These are phyloP conservation scores for Linnemannia exigua DNA, from an alignment of 192 early-diverging fungal species.

Conservation along the genomic window DNA sequence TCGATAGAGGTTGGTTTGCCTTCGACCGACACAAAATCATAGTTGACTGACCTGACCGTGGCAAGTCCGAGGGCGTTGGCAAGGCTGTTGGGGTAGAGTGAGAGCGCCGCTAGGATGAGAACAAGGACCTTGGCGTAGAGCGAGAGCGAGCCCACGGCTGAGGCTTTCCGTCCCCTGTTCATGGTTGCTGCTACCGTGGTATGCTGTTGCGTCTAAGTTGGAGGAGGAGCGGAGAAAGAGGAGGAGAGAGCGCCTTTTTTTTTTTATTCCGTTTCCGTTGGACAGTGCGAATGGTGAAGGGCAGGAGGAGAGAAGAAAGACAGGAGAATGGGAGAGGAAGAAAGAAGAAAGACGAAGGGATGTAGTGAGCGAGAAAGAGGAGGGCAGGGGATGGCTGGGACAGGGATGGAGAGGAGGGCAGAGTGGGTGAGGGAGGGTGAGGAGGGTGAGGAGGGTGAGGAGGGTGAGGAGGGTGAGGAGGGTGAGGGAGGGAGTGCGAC, in stretches of 20 bases:
- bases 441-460: not conserved
- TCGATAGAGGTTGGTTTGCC: conserved; percentile 4
- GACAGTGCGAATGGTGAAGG: too few species aligned
- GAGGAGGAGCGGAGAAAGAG: too few species aligned
- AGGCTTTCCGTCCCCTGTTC: not conserved
- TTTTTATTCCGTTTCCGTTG: too few species aligned
- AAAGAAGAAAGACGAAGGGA: not conserved
- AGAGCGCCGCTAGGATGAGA: conserved; percentile 13
- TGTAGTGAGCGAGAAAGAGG: not conserved
- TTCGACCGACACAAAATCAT: conserved; percentile 27
- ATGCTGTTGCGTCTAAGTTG: too few species aligned
- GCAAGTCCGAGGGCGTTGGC: conserved; percentile 20
- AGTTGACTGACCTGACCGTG: conserved; percentile 9
- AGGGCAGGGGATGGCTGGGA: not conserved
- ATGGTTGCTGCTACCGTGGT: not conserved
- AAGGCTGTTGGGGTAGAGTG: not conserved
- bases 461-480: not conserved
- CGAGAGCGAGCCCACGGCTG: not conserved
- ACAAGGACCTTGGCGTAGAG: not conserved
- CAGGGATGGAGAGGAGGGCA: not conserved
- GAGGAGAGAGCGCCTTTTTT: too few species aligned
- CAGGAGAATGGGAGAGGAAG: too few species aligned
- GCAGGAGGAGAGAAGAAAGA: too few species aligned
- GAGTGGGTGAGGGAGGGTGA: too few species aligned
- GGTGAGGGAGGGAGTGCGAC: not conserved